Evolutionary conservation across 2,329 filamentous ascomycete species (phyloP), one percentile per base, ranked within the genome.

Genomic region (Aspergillus aculeatus): DNA sequence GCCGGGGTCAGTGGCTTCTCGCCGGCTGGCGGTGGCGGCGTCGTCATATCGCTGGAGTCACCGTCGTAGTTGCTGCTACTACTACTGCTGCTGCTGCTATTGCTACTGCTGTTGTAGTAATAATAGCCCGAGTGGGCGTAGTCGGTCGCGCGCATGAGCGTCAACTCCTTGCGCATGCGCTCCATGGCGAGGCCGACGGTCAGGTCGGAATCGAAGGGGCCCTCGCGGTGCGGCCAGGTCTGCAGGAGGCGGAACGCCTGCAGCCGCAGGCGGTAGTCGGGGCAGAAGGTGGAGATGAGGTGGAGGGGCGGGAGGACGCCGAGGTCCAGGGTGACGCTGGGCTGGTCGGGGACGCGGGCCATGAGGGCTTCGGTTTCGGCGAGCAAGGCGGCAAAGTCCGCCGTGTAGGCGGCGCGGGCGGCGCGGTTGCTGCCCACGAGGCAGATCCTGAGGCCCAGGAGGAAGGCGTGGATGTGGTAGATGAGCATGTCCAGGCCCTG

Each of bases 141-240:
- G 14, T 35, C 32, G 11, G 32, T 35, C 10, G 11, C 32, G 5
- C 12, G 32, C 32, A 35, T 35, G 12, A 35, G 32, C 11, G 32
- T 35, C 32, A 35, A 16, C 12, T 35, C 32, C 32, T 35, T 35
- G 32, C 32, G 32, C 32, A 35, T 35, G 32, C 32, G 32, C 56
- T 69, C 65, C 26, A 61, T 62, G 1, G 66, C 69, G 32, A 75
- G 62, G 9, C 68, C 60, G 12, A 65, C 72, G 54, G 72, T 64
- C 12, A 71, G 61, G 9, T 67, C 68, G 12, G 74, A 75, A 58
- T 76, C 71, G 71, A 70, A 75, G 7, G 70, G 64, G 11, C 73
- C 73, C 60, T 76, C 75, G 48, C 69, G 71, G 59, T 75, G 74
- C 10, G 69, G 71, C 60, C 68, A 68, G n/a, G 49, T 47, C 14